Conservation (phyloP, 2,329 filamentous ascomycete genomes). For the Trichoderma oligosporum region DNA sequence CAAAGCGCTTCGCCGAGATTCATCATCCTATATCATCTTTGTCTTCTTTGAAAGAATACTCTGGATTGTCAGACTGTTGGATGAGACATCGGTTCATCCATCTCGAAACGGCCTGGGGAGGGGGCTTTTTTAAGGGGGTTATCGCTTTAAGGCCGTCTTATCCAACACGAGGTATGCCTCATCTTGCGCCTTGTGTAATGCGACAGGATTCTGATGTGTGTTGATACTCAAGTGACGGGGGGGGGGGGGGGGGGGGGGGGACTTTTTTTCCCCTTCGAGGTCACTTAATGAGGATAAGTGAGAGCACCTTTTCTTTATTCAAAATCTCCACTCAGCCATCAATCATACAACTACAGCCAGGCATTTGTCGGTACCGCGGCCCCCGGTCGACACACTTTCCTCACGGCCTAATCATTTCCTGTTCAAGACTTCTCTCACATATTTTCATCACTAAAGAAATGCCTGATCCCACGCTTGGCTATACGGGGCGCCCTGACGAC, state of each 20-base stretch:
- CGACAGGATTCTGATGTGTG: constrained; percentile 9
- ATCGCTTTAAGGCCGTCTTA: constrained; percentile 7
- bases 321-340: background rate
- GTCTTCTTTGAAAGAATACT: constrained; percentile 1
- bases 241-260: no score
- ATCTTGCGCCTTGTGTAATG: constrained; percentile 8
- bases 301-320: constrained; percentile 1
- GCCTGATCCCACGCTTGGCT: constrained; percentile 30
- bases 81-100: constrained; percentile 23
- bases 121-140: constrained; percentile 21
- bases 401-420: background rate
- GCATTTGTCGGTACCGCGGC: background rate
- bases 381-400: background rate
- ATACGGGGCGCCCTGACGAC: constrained; percentile 33
- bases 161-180: constrained; percentile 19
- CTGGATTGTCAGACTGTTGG: constrained; percentile 10
- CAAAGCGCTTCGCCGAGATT: background rate
- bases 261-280: background rate
- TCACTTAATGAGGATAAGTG: constrained; percentile 4
- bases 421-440: background rate
- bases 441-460: constrained; percentile 24
- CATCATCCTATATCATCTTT: background rate
- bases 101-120: constrained; percentile 26
- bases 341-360: constrained; percentile 1
- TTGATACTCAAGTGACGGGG: constrained; percentile 11